Base-by-base conservation (phyloP, 2,329 filamentous ascomycete species). In the Colletotrichum orbiculare region DNA sequence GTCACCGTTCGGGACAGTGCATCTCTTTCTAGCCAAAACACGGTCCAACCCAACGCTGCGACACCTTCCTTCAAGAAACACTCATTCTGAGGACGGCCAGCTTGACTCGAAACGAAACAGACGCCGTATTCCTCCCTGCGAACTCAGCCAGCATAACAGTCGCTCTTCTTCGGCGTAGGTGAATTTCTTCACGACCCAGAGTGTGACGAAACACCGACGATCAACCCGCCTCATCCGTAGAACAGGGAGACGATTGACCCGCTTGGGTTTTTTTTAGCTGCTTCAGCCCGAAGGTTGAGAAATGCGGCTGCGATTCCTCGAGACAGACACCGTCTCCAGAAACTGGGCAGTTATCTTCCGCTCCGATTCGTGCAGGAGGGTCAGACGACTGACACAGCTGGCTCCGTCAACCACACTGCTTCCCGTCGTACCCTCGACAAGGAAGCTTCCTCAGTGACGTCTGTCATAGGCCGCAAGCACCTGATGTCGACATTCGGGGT, bases 91-190 rank as follows among this genome's bases (percentile, higher is more conserved):
- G 46, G 50, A 62, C 11, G 46, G 39, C 50, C 61, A 55, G 58
- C 46, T 47, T 52, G 46, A 56, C 33, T 55, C 62, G 58, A 65
- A 65, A 56, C 62, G 33, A 56, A 48, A 53, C 15, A 53, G 39
- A 15, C 13, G 34, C 42, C 50, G 17, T 35, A 39, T 15, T 61
- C 42, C 13, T 42, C n/a, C 58, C 37, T 52, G 42, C 46, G 38
- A 62, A 65, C 25, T 13, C 34, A 9, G 15, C 9, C 10, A 12
- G 38, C 10, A 13, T 39, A 15, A 35, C 33, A 60, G n/a, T 12
- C n/a, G 17, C 13, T 34, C 6, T 2, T n/a, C 5, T 11, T 9
- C 25, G n/a, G 35, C 42, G 33, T 37, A 12, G 7, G 45, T 46
- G 35, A 11, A 48, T 15, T 8, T 4, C 34, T 11, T 25, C 46